Evolutionary conservation across 2,329 filamentous ascomycete species (phyloP), one percentile per base, ranked within the genome.

Genomic region (Xylaria sp.): DNA sequence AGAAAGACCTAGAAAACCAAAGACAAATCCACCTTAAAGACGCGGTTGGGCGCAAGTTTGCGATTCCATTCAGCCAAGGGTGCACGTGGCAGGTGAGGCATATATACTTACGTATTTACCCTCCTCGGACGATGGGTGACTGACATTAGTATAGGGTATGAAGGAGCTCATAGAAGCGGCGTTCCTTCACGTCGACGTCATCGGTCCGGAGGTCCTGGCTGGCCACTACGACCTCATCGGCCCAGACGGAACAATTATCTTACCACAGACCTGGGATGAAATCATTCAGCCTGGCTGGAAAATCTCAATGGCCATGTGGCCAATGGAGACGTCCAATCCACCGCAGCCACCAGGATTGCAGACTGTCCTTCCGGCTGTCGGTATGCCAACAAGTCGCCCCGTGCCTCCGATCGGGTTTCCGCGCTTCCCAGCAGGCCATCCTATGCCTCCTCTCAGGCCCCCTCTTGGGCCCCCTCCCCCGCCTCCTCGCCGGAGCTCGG

Each of bases 161-260:
- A 89, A 93, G 73, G 88, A 91, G 51, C 82, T 93, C 31, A 92
- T 94, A 72, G 88, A 89, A 69, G 88, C 93, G 77, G 90, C 90
- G 19, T 93, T 93, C 72, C 74, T 88, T n/a, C 89, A 92, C 68
- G 87, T 93, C 51, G 90, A 92, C 38, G 79, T 87, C 10, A 85
- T 93, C 47, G 89, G 89, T 1, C 87, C 86, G 4, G 88, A 91
- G 66, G 90, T 94, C 27, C 83, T 85, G 62, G 84, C 89, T 58
- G 90, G 90, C 1, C 89, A 90, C 70, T 93, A 92, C 74, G 91
- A 94, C 72, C 77, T 94, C 47, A 82, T 90, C 52, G 90, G 89
- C 0, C 90, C 91, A 2, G 85, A 91, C 68, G 88, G 88, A 35
- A 88, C 93, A 71, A 92, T 93, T 66, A 92, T 93, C 69, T 83